phyloP scores from a whole-genome alignment of 768 basidiomycete species.

The Strobilomyces confusus region DNA sequence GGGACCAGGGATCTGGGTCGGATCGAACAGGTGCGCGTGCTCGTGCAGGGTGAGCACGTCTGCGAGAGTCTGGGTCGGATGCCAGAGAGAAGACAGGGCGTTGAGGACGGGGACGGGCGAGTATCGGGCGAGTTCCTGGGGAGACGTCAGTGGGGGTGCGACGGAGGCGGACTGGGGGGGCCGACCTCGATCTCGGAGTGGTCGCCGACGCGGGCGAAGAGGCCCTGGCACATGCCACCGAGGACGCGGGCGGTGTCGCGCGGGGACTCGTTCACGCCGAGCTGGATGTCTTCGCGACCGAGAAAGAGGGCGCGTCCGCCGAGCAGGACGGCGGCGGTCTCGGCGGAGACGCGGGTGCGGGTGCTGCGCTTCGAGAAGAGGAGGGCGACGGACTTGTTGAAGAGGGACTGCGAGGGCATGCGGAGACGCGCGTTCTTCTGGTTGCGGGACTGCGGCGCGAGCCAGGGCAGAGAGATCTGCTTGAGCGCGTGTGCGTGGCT shows the following conservation, averaged over 20 bases:
- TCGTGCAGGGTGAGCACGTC: constrained; percentile 90
- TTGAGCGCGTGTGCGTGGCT: constrained; percentile 64
- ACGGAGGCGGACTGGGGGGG: constrained; percentile 1
- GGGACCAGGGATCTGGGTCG: constrained; percentile 14
- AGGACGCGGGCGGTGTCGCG: constrained; percentile 86
- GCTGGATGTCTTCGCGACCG: constrained; percentile 85
- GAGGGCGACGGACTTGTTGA: constrained; percentile 81
- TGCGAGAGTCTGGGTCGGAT: constrained; percentile 93
- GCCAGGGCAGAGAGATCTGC: constrained; percentile 60
- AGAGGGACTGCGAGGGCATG: constrained; percentile 70
- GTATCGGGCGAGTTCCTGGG: constrained; percentile 84
- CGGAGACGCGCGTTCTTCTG: constrained; percentile 39
- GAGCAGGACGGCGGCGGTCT: constrained; percentile 73
- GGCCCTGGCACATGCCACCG: constrained; percentile 93
- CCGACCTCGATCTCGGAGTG: constrained; percentile 90
- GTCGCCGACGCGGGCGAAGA: constrained; percentile 92
- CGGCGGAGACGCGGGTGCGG: constrained; percentile 83
- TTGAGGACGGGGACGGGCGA: constrained; percentile 95
- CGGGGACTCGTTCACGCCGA: constrained; percentile 90
- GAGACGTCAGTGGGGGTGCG: background rate
- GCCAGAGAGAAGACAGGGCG: constrained; percentile 93
- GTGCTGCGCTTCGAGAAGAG: constrained; percentile 94
- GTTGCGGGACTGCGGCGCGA: constrained; percentile 43
- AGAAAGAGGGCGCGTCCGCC: constrained; percentile 91
- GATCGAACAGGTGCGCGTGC: constrained; percentile 52